Evolutionary conservation across 2,329 filamentous ascomycete genomes (phyloP).

Genomic region (Trichoderma oligosporum): DNA sequence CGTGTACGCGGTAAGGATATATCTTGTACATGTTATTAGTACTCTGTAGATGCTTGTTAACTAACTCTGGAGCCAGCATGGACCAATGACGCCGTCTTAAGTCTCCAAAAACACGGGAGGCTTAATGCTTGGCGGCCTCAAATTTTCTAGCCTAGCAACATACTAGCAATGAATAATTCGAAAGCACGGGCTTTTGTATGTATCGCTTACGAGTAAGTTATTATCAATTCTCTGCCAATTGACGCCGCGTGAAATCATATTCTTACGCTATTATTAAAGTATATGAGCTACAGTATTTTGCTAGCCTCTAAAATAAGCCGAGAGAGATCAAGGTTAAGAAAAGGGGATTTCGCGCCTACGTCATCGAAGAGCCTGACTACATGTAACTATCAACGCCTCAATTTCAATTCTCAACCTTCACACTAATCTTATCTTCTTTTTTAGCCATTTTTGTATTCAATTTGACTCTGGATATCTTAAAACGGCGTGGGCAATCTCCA

Average conservation of each 20-base stretch:
- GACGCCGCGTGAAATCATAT: background rate
- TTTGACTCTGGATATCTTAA: background rate
- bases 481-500: background rate
- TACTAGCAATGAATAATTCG: constrained; percentile 5
- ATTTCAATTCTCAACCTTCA: background rate
- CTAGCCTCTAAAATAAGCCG: background rate
- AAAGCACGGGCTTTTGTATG: background rate
- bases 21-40: too few species aligned
- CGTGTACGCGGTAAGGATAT: too few species aligned
- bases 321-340: background rate
- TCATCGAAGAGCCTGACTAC: background rate
- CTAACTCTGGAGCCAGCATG: background rate
- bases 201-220: background rate
- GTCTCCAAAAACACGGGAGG: constrained; percentile 7
- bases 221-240: background rate
- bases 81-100: background rate
- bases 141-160: background rate
- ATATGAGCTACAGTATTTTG: background rate
- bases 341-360: constrained; percentile 13
- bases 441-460: background rate
- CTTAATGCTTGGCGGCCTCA: constrained; percentile 10
- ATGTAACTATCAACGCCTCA: background rate
- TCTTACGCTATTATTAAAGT: background rate
- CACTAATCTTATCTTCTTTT: background rate
- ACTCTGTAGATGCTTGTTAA: background rate